A percentile compares a stretch with the other conserved stretches of the same genome.
Evolutionary conservation across 2,329 filamentous ascomycete species (phyloP).

Genomic region (Emergomyces orientalis): DNA sequence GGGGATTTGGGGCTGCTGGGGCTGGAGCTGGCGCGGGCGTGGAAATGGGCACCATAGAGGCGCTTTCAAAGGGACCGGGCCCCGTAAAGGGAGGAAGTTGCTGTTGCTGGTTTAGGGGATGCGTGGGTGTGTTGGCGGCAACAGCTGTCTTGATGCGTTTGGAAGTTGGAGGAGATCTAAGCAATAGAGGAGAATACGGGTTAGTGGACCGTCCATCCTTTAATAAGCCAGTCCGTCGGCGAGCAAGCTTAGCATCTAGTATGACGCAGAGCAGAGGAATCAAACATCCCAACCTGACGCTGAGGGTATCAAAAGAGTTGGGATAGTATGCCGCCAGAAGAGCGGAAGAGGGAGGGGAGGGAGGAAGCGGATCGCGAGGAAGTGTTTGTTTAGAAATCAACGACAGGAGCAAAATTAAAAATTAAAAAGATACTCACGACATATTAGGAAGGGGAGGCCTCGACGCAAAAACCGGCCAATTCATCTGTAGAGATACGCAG

Average conservation of each 20-base stretch:
- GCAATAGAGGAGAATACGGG: slow-evolving; percentile 10
- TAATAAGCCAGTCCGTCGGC: slow-evolving; percentile 6
- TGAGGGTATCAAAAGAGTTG: slow-evolving; percentile 4
- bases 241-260: background rate
- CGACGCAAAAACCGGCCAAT: slow-evolving; percentile 17
- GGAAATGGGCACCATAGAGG: slow-evolving; percentile 30
- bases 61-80: slow-evolving; percentile 27
- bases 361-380: background rate
- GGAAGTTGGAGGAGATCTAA: slow-evolving; percentile 34
- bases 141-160: slow-evolving; percentile 36
- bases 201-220: slow-evolving; percentile 12
- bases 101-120: slow-evolving; percentile 31
- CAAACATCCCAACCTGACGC: slow-evolving; percentile 2
- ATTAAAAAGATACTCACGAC: slow-evolving; percentile 15
- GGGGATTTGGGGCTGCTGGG: slow-evolving; percentile 28
- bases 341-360: slow-evolving; percentile 11
- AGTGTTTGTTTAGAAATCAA: background rate
- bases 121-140: slow-evolving; percentile 26
- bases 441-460: slow-evolving; percentile 19
- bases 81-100: slow-evolving; percentile 24
- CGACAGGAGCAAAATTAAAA: slow-evolving; percentile 3
- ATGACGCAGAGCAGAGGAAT: slow-evolving; percentile 9
- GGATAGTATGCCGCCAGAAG: slow-evolving; percentile 12
- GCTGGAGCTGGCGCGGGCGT: slow-evolving; percentile 19
- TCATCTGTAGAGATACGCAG: slow-evolving; percentile 19